A percentile compares a stretch with the other conserved stretches of the same genome.
Conservation (phyloP, 148 eudicot genomes). For the Drosera capensis region DNA sequence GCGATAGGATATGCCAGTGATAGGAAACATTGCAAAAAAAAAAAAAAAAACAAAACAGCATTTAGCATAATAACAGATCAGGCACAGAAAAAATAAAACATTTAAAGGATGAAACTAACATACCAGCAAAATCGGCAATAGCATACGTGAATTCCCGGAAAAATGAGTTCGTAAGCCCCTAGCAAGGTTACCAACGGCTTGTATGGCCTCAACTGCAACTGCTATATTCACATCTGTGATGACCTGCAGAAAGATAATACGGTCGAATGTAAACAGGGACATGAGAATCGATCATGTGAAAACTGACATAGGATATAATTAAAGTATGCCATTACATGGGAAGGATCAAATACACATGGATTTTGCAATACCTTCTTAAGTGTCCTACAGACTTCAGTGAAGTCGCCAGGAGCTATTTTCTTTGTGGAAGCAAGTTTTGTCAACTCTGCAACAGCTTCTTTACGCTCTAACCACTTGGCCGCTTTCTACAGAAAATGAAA, state of each 20-base stretch:
- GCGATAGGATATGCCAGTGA: no score
- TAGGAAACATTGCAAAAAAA: no score
- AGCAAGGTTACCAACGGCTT: conserved; percentile 96
- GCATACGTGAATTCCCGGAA: conserved; percentile 72
- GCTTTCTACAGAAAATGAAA: conserved; percentile 50
- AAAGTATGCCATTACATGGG: not conserved
- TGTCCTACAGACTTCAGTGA: conserved; percentile 76
- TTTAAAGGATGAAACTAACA: not conserved
- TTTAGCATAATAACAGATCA: not conserved
- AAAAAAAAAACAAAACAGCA: no score
- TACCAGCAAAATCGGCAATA: conserved; percentile 86
- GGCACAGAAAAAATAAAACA: not conserved
- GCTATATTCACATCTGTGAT: conserved; percentile 91
- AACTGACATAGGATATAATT: not conserved
- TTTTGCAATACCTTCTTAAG: conserved; percentile 58
- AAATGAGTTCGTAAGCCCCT: conserved; percentile 79
- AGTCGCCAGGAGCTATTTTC: conserved; percentile 94
- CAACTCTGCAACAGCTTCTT: conserved; percentile 91
- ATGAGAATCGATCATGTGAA: not conserved
- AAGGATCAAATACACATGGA: not conserved
- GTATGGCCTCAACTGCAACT: conserved; percentile 90
- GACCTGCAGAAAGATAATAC: conserved; percentile 35
- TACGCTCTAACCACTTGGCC: conserved; percentile 91
- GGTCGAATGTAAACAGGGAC: conserved; percentile 1
- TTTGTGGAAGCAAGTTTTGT: conserved; percentile 95